Conservation (phyloP, 768 basidiomycete genomes). For the Leccinum pellstonianum region DNA sequence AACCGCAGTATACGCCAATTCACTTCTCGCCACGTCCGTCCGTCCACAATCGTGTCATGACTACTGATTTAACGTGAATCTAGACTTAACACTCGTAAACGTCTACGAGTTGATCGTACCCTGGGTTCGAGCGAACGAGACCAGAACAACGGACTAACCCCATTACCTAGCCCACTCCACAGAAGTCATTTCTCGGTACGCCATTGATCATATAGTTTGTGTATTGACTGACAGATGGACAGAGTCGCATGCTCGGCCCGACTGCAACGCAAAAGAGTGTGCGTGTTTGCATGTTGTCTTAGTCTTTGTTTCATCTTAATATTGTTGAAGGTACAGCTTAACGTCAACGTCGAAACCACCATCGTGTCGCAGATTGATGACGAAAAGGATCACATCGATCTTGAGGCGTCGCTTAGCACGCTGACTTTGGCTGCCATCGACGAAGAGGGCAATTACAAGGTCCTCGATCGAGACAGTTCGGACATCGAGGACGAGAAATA, state of each 20-base stretch:
- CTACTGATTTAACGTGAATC: not conserved
- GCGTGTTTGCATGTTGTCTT: not conserved
- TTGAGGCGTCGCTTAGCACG: slow-evolving; percentile 17
- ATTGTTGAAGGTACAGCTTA: slow-evolving; percentile 16
- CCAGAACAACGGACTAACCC: slow-evolving; percentile 5
- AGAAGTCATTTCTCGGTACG: slow-evolving; percentile 27
- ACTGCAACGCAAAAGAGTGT: slow-evolving; percentile 23
- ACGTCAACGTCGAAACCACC: slow-evolving; percentile 36
- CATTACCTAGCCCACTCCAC: slow-evolving; percentile 18
- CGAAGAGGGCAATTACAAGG: slow-evolving; percentile 10
- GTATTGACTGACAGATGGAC: not conserved
- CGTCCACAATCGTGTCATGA: not conserved
- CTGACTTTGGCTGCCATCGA: slow-evolving; percentile 13
- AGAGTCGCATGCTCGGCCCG: slow-evolving; percentile 28
- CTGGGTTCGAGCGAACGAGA: slow-evolving; percentile 30
- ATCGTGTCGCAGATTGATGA: slow-evolving; percentile 33
- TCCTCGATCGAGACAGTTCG: slow-evolving; percentile 17
- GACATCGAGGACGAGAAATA: slow-evolving; percentile 23
- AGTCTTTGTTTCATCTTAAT: not conserved
- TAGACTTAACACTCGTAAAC: slow-evolving; percentile 33
- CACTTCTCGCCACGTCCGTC: slow-evolving; percentile 34
- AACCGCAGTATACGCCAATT: slow-evolving; percentile 32
- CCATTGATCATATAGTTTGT: not conserved
- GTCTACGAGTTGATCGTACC: slow-evolving; percentile 26
- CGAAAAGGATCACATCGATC: slow-evolving; percentile 20